A percentile compares a stretch with the other conserved stretches of the same genome.
Evolutionary conservation across 148 eudicot genomes (phyloP).

Genomic region (Bassia scoparia): DNA sequence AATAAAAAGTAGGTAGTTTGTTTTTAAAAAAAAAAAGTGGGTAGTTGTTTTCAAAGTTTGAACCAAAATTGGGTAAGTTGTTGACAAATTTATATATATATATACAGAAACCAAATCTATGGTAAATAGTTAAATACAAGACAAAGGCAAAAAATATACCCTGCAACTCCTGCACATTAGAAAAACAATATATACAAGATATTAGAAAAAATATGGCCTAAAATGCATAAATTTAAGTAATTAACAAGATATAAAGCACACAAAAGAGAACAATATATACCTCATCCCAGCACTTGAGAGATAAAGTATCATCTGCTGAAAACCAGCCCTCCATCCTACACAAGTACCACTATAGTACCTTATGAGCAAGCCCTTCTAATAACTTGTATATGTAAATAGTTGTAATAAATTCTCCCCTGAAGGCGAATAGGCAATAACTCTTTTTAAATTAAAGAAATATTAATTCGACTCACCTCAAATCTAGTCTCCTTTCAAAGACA

Average conservation of each 20-base stretch:
- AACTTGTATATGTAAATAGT: constrained; percentile 45
- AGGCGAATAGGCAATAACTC: not conserved
- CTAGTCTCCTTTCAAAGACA: constrained; percentile 82
- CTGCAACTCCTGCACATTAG: too few species aligned
- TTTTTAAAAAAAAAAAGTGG: too few species aligned
- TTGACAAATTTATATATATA: too few species aligned
- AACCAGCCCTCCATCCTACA: constrained; percentile 99
- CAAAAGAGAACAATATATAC: constrained; percentile 29
- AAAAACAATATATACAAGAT: too few species aligned
- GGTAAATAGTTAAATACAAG: not conserved
- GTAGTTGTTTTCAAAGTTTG: too few species aligned
- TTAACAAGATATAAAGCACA: not conserved
- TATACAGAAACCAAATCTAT: not conserved
- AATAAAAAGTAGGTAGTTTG: too few species aligned
- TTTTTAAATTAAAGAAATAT: not conserved
- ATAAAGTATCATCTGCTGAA: constrained; percentile 95
- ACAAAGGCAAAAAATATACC: constrained; percentile 16
- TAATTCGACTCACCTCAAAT: constrained; percentile 46
- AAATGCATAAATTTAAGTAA: not conserved
- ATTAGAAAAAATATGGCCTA: not conserved
- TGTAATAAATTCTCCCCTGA: constrained; percentile 3
- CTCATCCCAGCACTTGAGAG: constrained; percentile 90
- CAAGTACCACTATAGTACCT: constrained; percentile 98
- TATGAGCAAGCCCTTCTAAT: constrained; percentile 86
- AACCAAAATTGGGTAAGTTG: too few species aligned